A percentile compares a stretch with the other conserved stretches of the same genome.
phyloP scores from a whole-genome alignment of 2,329 filamentous ascomycete genomes.

The Pseudocercospora fijiensis region DNA sequence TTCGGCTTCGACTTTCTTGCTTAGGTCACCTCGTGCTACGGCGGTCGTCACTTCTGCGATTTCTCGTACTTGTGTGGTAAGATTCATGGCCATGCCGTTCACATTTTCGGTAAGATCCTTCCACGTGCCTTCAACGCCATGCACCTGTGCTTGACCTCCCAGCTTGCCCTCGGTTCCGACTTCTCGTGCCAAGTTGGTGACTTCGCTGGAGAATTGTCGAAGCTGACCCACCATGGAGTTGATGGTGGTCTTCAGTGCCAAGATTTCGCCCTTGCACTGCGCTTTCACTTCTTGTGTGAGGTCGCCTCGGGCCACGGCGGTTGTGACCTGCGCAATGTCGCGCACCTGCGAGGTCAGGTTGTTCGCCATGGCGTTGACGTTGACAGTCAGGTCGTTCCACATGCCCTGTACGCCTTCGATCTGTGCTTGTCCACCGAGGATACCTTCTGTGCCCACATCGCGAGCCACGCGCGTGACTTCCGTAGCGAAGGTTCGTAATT shows the following conservation, averaged over 20 bases:
- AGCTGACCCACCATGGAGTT: slow-evolving; percentile 56
- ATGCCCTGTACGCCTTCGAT: slow-evolving; percentile 65
- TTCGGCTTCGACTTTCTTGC: slow-evolving; percentile 54
- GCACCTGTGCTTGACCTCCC: slow-evolving; percentile 53
- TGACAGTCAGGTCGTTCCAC: slow-evolving; percentile 64
- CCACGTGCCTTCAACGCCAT: slow-evolving; percentile 55
- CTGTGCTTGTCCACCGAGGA: slow-evolving; percentile 62
- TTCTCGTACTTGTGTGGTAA: slow-evolving; percentile 53
- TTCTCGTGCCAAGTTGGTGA: slow-evolving; percentile 54
- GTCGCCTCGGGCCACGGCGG: slow-evolving; percentile 53
- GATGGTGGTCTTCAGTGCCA: slow-evolving; percentile 54
- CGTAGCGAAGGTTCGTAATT: slow-evolving; percentile 64
- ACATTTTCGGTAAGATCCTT: slow-evolving; percentile 56
- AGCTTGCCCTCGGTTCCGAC: slow-evolving; percentile 54
- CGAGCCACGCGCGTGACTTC: slow-evolving; percentile 64
- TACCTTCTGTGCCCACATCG: slow-evolving; percentile 64
- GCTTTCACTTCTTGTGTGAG: slow-evolving; percentile 54
- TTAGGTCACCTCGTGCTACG: slow-evolving; percentile 53
- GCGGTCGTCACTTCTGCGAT: slow-evolving; percentile 56
- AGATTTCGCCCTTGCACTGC: slow-evolving; percentile 53
- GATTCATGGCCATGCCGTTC: slow-evolving; percentile 54
- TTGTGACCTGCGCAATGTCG: slow-evolving; percentile 55
- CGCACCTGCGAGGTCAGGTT: slow-evolving; percentile 55
- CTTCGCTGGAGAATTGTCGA: slow-evolving; percentile 54
- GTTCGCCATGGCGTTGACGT: slow-evolving; percentile 56